phyloP scores from a whole-genome alignment of 2,329 filamentous ascomycete species.

The Periconia macrospinosa region DNA sequence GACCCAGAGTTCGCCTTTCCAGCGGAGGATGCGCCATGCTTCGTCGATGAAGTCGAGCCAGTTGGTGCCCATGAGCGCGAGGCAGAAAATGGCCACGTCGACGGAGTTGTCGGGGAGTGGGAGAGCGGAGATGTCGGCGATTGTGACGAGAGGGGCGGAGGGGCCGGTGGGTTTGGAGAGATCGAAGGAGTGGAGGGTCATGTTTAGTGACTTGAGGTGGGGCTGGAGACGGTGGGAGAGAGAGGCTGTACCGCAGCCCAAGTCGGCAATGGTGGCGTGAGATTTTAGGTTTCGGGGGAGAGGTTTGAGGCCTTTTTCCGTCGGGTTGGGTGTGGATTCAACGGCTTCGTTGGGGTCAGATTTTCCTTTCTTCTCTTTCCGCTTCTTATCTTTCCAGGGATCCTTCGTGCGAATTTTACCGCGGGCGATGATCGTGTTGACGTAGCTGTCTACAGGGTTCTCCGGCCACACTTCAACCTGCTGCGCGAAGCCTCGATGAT shows the following conservation, averaged over 20 bases:
- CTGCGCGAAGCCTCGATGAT: slow-evolving; percentile 93
- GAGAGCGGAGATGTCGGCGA: slow-evolving; percentile 84
- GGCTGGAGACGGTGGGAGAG: slow-evolving; percentile 70
- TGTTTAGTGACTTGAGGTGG: slow-evolving; percentile 65
- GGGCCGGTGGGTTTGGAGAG: slow-evolving; percentile 75
- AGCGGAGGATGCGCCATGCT: slow-evolving; percentile 85
- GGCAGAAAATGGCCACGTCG: slow-evolving; percentile 90
- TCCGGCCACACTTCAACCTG: slow-evolving; percentile 96
- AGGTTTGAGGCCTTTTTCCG: slow-evolving; percentile 42
- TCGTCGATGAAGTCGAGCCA: slow-evolving; percentile 97
- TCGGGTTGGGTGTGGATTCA: slow-evolving; percentile 7
- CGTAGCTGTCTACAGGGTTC: slow-evolving; percentile 90
- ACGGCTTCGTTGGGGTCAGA: slow-evolving; percentile 11
- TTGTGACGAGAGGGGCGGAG: slow-evolving; percentile 74
- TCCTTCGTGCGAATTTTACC: slow-evolving; percentile 54
- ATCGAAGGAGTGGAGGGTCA: slow-evolving; percentile 84
- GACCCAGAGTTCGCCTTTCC: slow-evolving; percentile 96
- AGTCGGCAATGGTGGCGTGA: slow-evolving; percentile 78
- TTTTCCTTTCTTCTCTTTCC: slow-evolving; percentile 33
- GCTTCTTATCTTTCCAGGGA: slow-evolving; percentile 46
- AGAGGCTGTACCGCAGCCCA: slow-evolving; percentile 90
- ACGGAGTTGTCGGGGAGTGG: slow-evolving; percentile 74
- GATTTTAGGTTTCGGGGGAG: slow-evolving; percentile 71
- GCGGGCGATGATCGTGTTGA: slow-evolving; percentile 69
- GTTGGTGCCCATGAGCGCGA: slow-evolving; percentile 98